These are phyloP conservation scores for Cercospora sesami DNA, from an alignment of 2,329 filamentous ascomycete genomes.

Conservation along the genomic window DNA sequence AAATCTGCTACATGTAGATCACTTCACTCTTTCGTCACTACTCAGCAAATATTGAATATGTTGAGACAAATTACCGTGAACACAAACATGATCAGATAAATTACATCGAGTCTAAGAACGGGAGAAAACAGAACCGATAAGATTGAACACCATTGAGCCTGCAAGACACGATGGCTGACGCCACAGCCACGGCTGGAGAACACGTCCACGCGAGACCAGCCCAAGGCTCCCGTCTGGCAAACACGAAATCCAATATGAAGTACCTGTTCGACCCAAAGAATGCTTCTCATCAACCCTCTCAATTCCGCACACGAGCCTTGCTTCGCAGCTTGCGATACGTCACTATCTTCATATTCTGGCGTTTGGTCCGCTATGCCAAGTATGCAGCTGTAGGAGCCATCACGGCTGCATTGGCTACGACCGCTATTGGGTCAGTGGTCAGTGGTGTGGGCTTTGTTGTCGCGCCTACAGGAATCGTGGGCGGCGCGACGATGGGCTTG, in stretches of 20 bases:
- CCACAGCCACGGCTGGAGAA: background rate
- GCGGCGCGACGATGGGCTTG: slow-evolving; percentile 38
- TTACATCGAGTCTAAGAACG: background rate
- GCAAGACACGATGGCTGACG: background rate
- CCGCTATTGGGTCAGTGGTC: slow-evolving; percentile 41
- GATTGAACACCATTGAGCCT: background rate
- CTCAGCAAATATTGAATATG: background rate
- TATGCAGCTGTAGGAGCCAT: slow-evolving; percentile 44
- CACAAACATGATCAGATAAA: background rate
- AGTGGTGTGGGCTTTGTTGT: slow-evolving; percentile 46
- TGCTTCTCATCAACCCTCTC: slow-evolving; percentile 31
- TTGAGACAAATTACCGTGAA: background rate
- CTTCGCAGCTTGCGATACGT: slow-evolving; percentile 43
- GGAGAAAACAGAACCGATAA: background rate
- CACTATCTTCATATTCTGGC: slow-evolving; percentile 47
- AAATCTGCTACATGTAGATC: background rate
- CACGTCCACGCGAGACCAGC: background rate
- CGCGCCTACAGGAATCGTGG: slow-evolving; percentile 44
- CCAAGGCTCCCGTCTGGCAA: background rate
- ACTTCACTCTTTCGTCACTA: background rate
- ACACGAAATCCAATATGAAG: slow-evolving; percentile 14
- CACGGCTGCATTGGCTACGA: slow-evolving; percentile 38
- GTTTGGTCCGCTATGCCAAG: slow-evolving; percentile 46
- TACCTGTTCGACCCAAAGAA: slow-evolving; percentile 19
- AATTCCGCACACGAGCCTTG: slow-evolving; percentile 43